Percentiles rank a stretch among this genome's conserved stretches.
phyloP scores from a whole-genome alignment of 257 asterid species.

The Cinchona pubescens region DNA sequence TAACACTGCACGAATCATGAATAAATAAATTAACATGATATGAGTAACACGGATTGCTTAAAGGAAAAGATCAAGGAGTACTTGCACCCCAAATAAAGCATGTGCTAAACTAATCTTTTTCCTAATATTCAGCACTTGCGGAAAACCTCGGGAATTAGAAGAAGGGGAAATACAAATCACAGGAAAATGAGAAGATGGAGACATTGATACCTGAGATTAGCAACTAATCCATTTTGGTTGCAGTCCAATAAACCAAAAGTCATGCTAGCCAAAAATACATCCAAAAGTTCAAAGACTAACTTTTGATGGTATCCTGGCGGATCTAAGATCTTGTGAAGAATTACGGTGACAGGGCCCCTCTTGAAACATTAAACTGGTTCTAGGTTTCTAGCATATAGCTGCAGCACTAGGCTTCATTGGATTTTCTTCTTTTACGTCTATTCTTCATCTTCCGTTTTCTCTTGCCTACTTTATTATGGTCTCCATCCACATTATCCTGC shows the following conservation, averaged over 20 bases:
- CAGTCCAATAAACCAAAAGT: not conserved
- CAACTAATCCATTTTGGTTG: not conserved
- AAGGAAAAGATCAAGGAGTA: too few species aligned
- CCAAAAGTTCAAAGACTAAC: not conserved
- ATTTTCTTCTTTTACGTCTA: constrained; percentile 5
- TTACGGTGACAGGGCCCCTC: not conserved
- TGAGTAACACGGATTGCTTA: too few species aligned
- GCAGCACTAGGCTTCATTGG: not conserved
- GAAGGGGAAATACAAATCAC: not conserved
- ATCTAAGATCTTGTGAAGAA: not conserved
- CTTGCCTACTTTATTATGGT: not conserved
- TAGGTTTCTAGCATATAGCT: not conserved
- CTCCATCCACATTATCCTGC: not conserved
- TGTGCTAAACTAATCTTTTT: too few species aligned
- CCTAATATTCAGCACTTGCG: too few species aligned
- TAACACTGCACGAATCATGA: too few species aligned
- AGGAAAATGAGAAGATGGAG: not conserved
- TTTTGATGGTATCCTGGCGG: not conserved
- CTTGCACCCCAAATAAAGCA: too few species aligned
- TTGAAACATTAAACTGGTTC: not conserved
- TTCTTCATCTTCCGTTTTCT: not conserved
- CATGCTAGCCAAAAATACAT: too few species aligned
- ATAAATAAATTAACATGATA: too few species aligned
- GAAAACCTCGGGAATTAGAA: too few species aligned
- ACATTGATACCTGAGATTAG: not conserved